Evolutionary conservation across 2,329 filamentous ascomycete species (phyloP).

Genomic region (Cladosporium sp.): DNA sequence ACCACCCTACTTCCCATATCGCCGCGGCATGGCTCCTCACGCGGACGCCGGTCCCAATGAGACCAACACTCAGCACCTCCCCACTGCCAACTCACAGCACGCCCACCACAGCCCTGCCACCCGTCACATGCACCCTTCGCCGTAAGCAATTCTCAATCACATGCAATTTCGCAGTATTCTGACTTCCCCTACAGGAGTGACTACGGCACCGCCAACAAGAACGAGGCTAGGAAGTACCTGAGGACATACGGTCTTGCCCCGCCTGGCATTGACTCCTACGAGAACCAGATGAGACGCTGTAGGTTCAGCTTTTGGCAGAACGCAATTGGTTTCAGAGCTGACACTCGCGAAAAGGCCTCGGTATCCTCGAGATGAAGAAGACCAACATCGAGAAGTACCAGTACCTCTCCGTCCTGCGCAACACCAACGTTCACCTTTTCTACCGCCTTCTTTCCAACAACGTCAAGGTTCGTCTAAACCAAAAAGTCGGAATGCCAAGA

Average conservation of each 20-base stretch:
- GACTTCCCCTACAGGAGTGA: constrained; percentile 34
- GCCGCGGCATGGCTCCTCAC: constrained; percentile 10
- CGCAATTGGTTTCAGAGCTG: background rate
- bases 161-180: constrained; percentile 11
- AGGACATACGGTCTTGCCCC: constrained; percentile 51
- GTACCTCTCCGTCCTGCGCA: constrained; percentile 72
- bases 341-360: constrained; percentile 53
- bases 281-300: constrained; percentile 50
- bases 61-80: background rate
- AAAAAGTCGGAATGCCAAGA: background rate
- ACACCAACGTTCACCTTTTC: constrained; percentile 74
- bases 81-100: constrained; percentile 34
- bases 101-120: constrained; percentile 28
- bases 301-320: constrained; percentile 23
- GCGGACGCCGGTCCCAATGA: constrained; percentile 3
- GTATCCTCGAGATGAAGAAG: constrained; percentile 66
- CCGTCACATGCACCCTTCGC: constrained; percentile 38
- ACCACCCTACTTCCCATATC: background rate
- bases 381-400: constrained; percentile 78
- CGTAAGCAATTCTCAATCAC: constrained; percentile 4
- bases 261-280: constrained; percentile 47
- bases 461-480: constrained; percentile 44
- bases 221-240: constrained; percentile 48
- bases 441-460: constrained; percentile 77
- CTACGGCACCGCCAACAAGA: constrained; percentile 47